Percentiles rank a stretch among this genome's conserved stretches.
phyloP scores from a whole-genome alignment of 2,329 filamentous ascomycete genomes.

The Phaeosphaeria sp. region DNA sequence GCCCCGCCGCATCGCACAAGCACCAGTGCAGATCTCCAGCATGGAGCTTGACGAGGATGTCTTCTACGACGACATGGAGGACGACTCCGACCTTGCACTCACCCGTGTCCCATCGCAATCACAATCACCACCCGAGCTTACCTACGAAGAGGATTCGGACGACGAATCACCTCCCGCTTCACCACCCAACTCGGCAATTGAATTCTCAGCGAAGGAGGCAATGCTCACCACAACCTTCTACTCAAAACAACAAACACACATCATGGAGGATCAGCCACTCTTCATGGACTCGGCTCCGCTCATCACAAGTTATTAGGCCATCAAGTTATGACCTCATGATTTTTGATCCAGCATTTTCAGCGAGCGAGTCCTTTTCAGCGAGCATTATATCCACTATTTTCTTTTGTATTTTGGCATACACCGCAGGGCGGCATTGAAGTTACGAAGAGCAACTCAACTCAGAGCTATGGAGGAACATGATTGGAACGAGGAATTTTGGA shows the following conservation, averaged over 20 bases:
- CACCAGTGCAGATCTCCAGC: slow-evolving; percentile 53
- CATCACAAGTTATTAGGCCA: slow-evolving; percentile 49
- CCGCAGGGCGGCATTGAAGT: slow-evolving; percentile 3
- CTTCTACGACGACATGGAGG: slow-evolving; percentile 56
- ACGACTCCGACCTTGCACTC: slow-evolving; percentile 55
- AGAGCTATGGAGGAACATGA: slow-evolving; percentile 11
- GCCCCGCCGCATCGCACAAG: slow-evolving; percentile 48
- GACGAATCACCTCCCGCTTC: slow-evolving; percentile 57
- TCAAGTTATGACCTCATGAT: slow-evolving; percentile 36
- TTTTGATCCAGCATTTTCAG: slow-evolving; percentile 47
- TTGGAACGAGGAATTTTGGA: slow-evolving; percentile 2
- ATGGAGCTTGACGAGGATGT: slow-evolving; percentile 53
- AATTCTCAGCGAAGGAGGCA: slow-evolving; percentile 56
- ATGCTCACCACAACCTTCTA: slow-evolving; percentile 56
- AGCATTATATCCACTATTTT: slow-evolving; percentile 40
- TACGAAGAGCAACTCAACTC: slow-evolving; percentile 31
- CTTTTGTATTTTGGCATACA: slow-evolving; percentile 24
- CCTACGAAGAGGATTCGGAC: slow-evolving; percentile 57
- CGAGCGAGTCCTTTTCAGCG: slow-evolving; percentile 44
- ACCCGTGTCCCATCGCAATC: slow-evolving; percentile 52
- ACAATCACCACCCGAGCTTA: slow-evolving; percentile 57
- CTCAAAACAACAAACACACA: slow-evolving; percentile 47
- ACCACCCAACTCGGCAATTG: slow-evolving; percentile 52
- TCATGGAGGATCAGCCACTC: slow-evolving; percentile 47
- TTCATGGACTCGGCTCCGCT: slow-evolving; percentile 51